These are phyloP conservation scores for Sanghuangporus sanghuang DNA, from an alignment of 1,284 basidiomycete genomes.

Conservation along the genomic window DNA sequence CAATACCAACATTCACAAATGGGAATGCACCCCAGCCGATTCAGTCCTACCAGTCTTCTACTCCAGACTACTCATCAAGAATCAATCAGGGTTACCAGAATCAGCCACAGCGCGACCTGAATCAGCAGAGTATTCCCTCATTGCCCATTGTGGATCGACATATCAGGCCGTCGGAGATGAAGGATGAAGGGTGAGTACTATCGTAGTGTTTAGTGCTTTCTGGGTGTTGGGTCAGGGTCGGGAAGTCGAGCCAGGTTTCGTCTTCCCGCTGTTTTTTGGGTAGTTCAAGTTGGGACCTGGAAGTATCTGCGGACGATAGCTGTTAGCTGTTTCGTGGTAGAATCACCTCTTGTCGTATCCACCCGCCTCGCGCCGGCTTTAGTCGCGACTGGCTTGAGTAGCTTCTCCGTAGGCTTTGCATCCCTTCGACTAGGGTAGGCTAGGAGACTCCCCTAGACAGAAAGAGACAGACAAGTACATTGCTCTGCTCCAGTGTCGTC, in stretches of 20 bases:
- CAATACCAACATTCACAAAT: slow-evolving; percentile 5
- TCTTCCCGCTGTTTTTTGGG: neutral
- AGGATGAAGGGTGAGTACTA: slow-evolving; percentile 93
- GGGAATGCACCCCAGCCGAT: slow-evolving; percentile 14
- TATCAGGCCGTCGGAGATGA: slow-evolving; percentile 90
- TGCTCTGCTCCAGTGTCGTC: slow-evolving; percentile 45
- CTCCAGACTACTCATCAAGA: slow-evolving; percentile 9
- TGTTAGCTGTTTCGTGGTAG: slow-evolving; percentile 34
- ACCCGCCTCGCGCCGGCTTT: slow-evolving; percentile 32
- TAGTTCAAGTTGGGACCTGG: neutral
- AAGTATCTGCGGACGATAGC: slow-evolving; percentile 21
- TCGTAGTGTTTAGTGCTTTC: slow-evolving; percentile 26
- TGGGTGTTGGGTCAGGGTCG: slow-evolving; percentile 18
- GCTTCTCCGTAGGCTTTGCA: slow-evolving; percentile 35
- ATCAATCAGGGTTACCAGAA: slow-evolving; percentile 43
- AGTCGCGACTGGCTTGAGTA: slow-evolving; percentile 51
- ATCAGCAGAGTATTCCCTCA: slow-evolving; percentile 32
- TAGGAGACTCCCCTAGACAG: slow-evolving; percentile 38
- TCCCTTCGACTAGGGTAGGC: slow-evolving; percentile 70
- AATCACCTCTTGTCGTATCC: slow-evolving; percentile 26
- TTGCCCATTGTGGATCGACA: slow-evolving; percentile 52
- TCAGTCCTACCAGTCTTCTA: slow-evolving; percentile 14
- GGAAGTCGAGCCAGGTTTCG: neutral
- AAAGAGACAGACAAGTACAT: slow-evolving; percentile 66
- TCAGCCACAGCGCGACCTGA: slow-evolving; percentile 28